Base-by-base conservation (phyloP, 2,329 filamentous ascomycete genomes). In the Hymenoscyphus linearis region DNA sequence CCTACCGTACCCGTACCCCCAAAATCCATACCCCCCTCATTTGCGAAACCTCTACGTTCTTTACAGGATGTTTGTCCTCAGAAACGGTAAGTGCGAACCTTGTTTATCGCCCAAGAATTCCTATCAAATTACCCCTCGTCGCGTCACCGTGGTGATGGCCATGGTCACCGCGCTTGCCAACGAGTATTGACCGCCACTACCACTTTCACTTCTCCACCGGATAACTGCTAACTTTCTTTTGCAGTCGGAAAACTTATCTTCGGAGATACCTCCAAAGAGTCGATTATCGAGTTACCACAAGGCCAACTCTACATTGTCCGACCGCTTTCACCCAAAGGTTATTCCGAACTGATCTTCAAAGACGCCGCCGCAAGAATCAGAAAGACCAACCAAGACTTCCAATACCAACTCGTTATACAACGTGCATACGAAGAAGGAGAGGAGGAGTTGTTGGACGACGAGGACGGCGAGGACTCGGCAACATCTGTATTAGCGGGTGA, bases 281-380 rank as follows among this genome's bases (percentile, higher is more conserved):
- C 91, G 55, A 86, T 99, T 73, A 91, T 96, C 76, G 93, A 98
- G 74, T 87, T 99, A 52, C 87, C 93, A 16, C 92, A 98, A 76
- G 95, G 95, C 73, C 93, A 98, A 76, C 90, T 99, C 52, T 99
- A 97, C 76, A 88, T 99, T 68, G 95, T 99, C 70, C 90, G 95
- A 70, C 95, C 95, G 12, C 85, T 91, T 56, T 98, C 93, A 7
- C 92, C 93, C 61, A 99, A 99, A 76, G 95, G 95, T 67, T 98
- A 97, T 75, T 97, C 93, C 1, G 95, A 99, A 76, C 91, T 98
- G 73, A 96, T 99, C 76, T 99, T 97, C 82, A 96, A 95, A 76
- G 95, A 99, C 85, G 89, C 92, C 44, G 90, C 91, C 54, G 91
- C 93, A 58, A 91, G 89, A 65, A 96, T 99, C 72, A 89, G 96